These are phyloP conservation scores for Globisporangium mamillatum DNA, from an alignment of 352 stramenopile genomes.

Conservation along the genomic window DNA sequence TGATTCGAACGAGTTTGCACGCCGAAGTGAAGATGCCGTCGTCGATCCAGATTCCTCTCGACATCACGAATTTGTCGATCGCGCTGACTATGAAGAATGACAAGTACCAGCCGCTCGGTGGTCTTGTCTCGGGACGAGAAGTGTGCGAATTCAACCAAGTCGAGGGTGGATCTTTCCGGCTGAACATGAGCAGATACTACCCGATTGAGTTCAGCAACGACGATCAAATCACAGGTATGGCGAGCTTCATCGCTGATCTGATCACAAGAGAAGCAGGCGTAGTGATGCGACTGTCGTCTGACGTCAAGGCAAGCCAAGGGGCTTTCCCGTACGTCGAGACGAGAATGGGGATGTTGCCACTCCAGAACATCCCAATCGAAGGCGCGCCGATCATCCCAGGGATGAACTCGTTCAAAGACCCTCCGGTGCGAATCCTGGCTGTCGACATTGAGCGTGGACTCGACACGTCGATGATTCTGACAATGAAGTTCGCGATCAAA, in stretches of 20 bases:
- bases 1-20: slow-evolving; percentile 60
- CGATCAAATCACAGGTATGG: slow-evolving; percentile 45
- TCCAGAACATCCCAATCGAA: slow-evolving; percentile 59
- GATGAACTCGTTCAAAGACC: slow-evolving; percentile 70
- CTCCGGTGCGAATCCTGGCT: slow-evolving; percentile 53
- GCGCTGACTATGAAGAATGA: slow-evolving; percentile 50
- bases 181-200: slow-evolving; percentile 78
- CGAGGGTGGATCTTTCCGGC: slow-evolving; percentile 47
- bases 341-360: slow-evolving; percentile 66
- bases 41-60: slow-evolving; percentile 63
- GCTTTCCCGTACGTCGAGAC: slow-evolving; percentile 70
- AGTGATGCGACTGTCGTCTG: slow-evolving; percentile 52
- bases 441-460: slow-evolving; percentile 66
- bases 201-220: slow-evolving; percentile 44
- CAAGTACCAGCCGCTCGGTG: slow-evolving; percentile 32
- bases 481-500: slow-evolving; percentile 64
- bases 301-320: slow-evolving; percentile 32
- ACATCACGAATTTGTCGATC: slow-evolving; percentile 66
- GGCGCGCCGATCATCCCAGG: slow-evolving; percentile 48
- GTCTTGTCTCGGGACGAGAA: slow-evolving; percentile 51
- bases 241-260: slow-evolving; percentile 50
- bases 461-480: slow-evolving; percentile 45
- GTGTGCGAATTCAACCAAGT: slow-evolving; percentile 63
- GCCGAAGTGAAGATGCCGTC: slow-evolving; percentile 70
- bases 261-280: slow-evolving; percentile 58